Percentiles rank a stretch among this genome's conserved stretches.
Conservation (phyloP, 306 rosid species). For the Rubus parviflorus region DNA sequence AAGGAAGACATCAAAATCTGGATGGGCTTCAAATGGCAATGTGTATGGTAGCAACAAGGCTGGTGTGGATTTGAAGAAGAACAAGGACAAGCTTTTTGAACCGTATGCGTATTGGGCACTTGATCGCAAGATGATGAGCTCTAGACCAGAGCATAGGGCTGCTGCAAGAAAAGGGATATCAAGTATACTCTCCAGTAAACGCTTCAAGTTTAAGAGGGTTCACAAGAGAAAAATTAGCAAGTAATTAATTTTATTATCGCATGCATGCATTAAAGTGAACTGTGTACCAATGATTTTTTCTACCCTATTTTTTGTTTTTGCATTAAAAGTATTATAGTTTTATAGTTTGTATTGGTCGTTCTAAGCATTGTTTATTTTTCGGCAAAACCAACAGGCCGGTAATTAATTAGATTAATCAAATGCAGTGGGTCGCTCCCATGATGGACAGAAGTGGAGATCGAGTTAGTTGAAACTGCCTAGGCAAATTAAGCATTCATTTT, state of each 20-base stretch:
- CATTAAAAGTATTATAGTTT: too few species aligned
- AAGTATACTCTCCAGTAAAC: constrained; percentile 40
- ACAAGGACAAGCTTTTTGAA: constrained; percentile 70
- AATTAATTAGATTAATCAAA: neutral
- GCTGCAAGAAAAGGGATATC: constrained; percentile 90
- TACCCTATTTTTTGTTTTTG: neutral
- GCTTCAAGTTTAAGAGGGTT: constrained; percentile 41
- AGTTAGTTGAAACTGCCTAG: neutral
- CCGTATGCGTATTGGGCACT: constrained; percentile 98
- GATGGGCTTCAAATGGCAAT: constrained; percentile 85
- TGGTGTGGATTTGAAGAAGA: constrained; percentile 76
- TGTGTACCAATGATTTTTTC: neutral
- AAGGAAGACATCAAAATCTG: constrained; percentile 66
- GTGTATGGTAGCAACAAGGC: constrained; percentile 92
- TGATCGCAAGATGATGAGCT: constrained; percentile 96
- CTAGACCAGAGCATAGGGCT: constrained; percentile 74
- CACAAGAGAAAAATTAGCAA: constrained; percentile 39
- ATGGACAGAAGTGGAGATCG: neutral
- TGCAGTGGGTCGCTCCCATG: neutral
- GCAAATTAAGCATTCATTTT: neutral
- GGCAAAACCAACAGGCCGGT: neutral
- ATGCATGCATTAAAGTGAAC: neutral
- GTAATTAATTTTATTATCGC: neutral
- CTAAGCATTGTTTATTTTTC: neutral
- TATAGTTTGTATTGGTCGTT: too few species aligned